phyloP scores from a whole-genome alignment of 23 red algal genomes.

The Gracilaria domingensis region DNA sequence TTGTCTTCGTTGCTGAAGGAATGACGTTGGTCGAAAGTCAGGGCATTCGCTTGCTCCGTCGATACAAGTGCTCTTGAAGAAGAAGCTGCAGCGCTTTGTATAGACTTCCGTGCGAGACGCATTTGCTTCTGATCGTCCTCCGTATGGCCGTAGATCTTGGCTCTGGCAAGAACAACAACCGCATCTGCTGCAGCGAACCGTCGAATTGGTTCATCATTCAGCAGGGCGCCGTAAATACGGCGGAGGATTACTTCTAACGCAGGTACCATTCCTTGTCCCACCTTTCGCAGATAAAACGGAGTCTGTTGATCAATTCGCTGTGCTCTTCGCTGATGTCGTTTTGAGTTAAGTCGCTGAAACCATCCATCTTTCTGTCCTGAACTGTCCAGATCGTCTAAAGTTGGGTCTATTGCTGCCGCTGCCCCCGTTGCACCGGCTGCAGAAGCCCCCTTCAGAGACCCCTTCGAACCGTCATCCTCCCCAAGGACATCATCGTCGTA shows the following conservation, averaged over 20 bases:
- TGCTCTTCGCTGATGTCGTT: constrained; percentile 50
- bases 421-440: constrained; percentile 2
- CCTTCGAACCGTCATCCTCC: constrained; percentile 67
- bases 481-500: constrained; percentile 77
- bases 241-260: constrained; percentile 74
- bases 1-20: constrained; percentile 28
- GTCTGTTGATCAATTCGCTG: constrained; percentile 44
- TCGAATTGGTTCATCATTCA: constrained; percentile 74
- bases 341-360: constrained; percentile 54
- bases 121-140: constrained; percentile 58
- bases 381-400: constrained; percentile 35
- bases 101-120: constrained; percentile 30
- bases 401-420: constrained; percentile 1
- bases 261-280: constrained; percentile 77
- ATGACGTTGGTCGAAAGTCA: constrained; percentile 5
- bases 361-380: constrained; percentile 47
- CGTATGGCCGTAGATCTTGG: constrained; percentile 76
- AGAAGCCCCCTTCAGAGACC: constrained; percentile 24
- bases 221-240: constrained; percentile 70
- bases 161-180: constrained; percentile 62
- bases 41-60: not conserved
- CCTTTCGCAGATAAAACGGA: constrained; percentile 80
- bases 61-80: constrained; percentile 48
- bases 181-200: constrained; percentile 76
- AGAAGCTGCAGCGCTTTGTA: constrained; percentile 9